A percentile compares a stretch with the other conserved stretches of the same genome.
phyloP scores from a whole-genome alignment of 257 asterid genomes.

The Ilex aquifolium region DNA sequence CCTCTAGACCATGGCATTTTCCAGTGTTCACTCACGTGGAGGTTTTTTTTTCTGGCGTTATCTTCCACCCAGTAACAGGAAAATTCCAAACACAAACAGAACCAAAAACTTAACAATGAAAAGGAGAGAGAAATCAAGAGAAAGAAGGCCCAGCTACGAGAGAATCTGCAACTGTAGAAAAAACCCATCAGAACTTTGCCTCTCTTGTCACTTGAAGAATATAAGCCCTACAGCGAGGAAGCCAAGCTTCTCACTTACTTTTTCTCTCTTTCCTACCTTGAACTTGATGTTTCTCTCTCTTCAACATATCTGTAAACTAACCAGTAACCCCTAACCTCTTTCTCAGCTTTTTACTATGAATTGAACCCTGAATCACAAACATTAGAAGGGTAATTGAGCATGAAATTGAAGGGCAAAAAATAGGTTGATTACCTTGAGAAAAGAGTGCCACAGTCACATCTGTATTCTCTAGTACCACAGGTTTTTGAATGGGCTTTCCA shows the following conservation, averaged over 20 bases:
- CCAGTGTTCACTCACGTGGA: slow-evolving; percentile 57
- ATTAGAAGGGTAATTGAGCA: not conserved
- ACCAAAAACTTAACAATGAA: not conserved
- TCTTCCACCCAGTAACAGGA: slow-evolving; percentile 25
- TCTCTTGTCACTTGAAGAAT: slow-evolving; percentile 2
- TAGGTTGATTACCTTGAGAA: slow-evolving; percentile 48
- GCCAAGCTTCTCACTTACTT: not conserved
- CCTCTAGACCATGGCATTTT: slow-evolving; percentile 33
- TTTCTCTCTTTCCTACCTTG: not conserved
- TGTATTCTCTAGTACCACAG: slow-evolving; percentile 68
- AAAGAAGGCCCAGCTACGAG: not conserved
- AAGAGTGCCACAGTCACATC: slow-evolving; percentile 79
- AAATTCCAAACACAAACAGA: slow-evolving; percentile 47
- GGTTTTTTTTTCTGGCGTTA: slow-evolving; percentile 19
- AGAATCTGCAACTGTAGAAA: not conserved
- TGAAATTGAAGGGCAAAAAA: not conserved
- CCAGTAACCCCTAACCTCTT: too few species aligned
- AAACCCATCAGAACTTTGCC: not conserved
- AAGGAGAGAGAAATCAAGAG: slow-evolving; percentile 11
- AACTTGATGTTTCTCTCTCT: not conserved
- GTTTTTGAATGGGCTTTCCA: slow-evolving; percentile 82
- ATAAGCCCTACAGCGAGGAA: slow-evolving; percentile 11
- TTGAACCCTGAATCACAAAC: not conserved
- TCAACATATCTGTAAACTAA: too few species aligned
- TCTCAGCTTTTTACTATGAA: not conserved